Percentiles rank a stretch among this genome's conserved stretches.
These are phyloP conservation scores for Mycena capillaripes DNA, from an alignment of 768 basidiomycete genomes.

Conservation along the genomic window DNA sequence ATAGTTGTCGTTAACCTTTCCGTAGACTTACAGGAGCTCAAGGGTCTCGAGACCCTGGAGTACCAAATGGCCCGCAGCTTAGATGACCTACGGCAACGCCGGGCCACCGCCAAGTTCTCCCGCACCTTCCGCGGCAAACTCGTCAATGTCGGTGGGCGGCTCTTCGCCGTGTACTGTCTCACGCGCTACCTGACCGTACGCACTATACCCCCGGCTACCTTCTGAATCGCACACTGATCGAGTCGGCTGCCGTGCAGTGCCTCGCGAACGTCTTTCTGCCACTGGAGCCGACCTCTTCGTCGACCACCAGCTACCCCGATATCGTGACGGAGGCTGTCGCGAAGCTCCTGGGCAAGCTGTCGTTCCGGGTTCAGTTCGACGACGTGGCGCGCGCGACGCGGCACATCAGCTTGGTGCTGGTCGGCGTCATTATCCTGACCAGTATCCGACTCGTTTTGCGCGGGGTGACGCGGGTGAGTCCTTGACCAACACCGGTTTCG, in stretches of 20 bases:
- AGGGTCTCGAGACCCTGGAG: slow-evolving; percentile 76
- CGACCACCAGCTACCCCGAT: slow-evolving; percentile 46
- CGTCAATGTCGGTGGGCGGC: slow-evolving; percentile 58
- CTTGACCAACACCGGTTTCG: not conserved
- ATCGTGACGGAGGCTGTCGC: slow-evolving; percentile 40
- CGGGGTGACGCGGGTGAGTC: slow-evolving; percentile 70
- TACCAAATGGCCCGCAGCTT: slow-evolving; percentile 75
- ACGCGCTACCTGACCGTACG: slow-evolving; percentile 74
- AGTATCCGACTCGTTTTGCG: slow-evolving; percentile 79
- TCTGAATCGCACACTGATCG: not conserved
- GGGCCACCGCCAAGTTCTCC: slow-evolving; percentile 63
- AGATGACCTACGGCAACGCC: slow-evolving; percentile 62
- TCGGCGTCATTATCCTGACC: slow-evolving; percentile 82
- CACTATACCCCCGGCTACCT: too few relatives aligned
- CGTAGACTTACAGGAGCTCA: slow-evolving; percentile 68
- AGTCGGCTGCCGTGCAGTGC: slow-evolving; percentile 51
- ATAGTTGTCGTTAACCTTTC: not conserved
- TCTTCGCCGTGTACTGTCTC: slow-evolving; percentile 79
- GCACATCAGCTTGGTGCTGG: slow-evolving; percentile 74
- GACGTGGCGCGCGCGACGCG: slow-evolving; percentile 58
- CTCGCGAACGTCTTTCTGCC: slow-evolving; percentile 65
- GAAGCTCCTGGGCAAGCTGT: slow-evolving; percentile 6
- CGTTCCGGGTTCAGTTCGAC: slow-evolving; percentile 42
- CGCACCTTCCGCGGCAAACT: slow-evolving; percentile 69
- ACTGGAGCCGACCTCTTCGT: slow-evolving; percentile 58